Evolutionary conservation across 2,329 filamentous ascomycete genomes (phyloP), one percentile per base, ranked within the genome.

Genomic region (Colletotrichum eremochloae): DNA sequence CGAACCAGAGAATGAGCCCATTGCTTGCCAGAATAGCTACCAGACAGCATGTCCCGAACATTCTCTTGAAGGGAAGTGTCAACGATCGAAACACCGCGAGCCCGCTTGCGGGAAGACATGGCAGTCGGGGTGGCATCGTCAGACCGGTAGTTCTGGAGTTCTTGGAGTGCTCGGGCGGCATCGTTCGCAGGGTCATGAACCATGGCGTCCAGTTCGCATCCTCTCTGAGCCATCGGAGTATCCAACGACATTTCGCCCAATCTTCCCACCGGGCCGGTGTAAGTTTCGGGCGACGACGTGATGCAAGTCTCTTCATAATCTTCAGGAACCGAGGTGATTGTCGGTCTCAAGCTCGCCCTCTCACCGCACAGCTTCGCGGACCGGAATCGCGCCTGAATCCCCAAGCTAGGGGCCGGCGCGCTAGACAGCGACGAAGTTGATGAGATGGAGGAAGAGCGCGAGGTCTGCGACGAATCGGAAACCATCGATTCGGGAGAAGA

Each of bases 401-500:
- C 87, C 86, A 86, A 80, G 82, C 87, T 87, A 83, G 84, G 82
- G 81, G 83, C 84, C 81, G 86, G 89, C 89, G 89, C 89, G 86
- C 86, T 88, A 80, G 82, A 86, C 82, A 88, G 82, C 71, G 88
- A 90, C 75, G 89, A 90, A 77, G 88, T 85, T 78, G 89, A 90
- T 69, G 89, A 91, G 81, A 90, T 89, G 24, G 89, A 91, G 78
- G 90, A 91, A 64, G 89, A 90, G 79, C 89, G 88, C 75, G 90
- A 91, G 74, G 89, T 86, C 73, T 86, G 86, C 71, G 87, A 91
- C 69, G 85, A 84, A 78, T 92, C 90, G 71, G 90, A 91, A 57
- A 92, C 82, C 89, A 92, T 91, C 67, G 90, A 92, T 78, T 92
- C 90, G 74, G 90, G 90, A 38, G 90, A 92, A 71, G 90, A 92